Evolutionary conservation across 371 early-diverging fungal species (phyloP), one percentile per base, ranked within the genome.

Genomic region (Amoeboaphelidium protococcarum): DNA sequence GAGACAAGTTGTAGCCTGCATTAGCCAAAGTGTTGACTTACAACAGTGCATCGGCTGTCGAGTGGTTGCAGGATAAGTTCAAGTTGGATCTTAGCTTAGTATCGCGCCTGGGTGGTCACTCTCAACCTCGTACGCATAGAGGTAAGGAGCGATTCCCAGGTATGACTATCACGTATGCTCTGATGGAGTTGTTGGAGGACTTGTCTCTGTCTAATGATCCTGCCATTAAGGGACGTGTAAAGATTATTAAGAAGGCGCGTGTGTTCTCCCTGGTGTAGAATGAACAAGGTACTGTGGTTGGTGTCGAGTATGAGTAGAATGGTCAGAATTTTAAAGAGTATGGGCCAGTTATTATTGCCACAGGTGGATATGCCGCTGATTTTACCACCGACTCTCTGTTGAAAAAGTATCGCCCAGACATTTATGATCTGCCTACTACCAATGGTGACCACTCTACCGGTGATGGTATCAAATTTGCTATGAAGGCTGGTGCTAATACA

Each of bases 381-480:
- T 66, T 63, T 55, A 56, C 59, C 16, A 53, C 51, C 19, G 54
- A 55, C 49, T 68, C 67, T 2, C 57, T 68, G 23, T 44, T 68
- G 41, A 66, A 73, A 62, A 52, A 75, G 56, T 65, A 75, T 50
- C 71, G 76, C 13, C 78, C 83, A 22, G 73, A 78, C 26, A 52
- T 76, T 20, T 56, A 59, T 24, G 57, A 71, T 44, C 59, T 76
- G 16, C 78, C 84, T 16, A 82, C 92, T 19, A 90, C 94, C 49
- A 92, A 90, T 60, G 90, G 91, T 51, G 78, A 82, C 53, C 83
- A 82, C 69, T 82, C 82, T 58, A 85, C 89, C 24, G 90, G 90
- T 58, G 90, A 92, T 58, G 94, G 90, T 58, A 76, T 87, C 63
- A 82, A 82, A 66, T 78, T 92, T 76, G 68, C 81, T 27, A 54